Evolutionary conservation across 164 flowering plant genomes (phyloP), one percentile per base, ranked within the genome.

Genomic region (Dillenia suffruticosa): DNA sequence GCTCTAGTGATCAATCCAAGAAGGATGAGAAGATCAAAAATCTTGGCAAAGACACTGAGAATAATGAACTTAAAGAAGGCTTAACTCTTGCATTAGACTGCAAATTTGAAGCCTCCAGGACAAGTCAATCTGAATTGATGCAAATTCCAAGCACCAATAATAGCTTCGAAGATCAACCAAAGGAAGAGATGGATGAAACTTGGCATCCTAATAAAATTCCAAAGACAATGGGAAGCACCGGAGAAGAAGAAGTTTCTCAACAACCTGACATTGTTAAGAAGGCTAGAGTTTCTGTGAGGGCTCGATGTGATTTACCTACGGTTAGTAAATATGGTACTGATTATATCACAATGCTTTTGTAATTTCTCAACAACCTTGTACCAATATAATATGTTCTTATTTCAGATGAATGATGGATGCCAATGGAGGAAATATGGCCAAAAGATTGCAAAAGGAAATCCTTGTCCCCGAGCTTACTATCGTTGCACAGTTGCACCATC

Each of bases 341-440:
- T 32, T 32, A 32, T 32, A 32, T 32, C 40, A 6, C 40, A 32
- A 32, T 32, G 40, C 40, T 32, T 32, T 32, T 32, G 5, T 19
- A 19, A 1, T 19, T 32, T 32, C 5, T 32, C 4, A 32, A 0
- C 6, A 32, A 32, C 40, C 7, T 32, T 32, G 40, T 26, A 1
- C 3, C 40, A 26, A 26, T 1, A 2, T 26, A 5, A 26, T 26
- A 26, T 5, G 40, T 32, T 5, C 40, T 4, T 6, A 32, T 32
- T 32, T 32, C 75, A 93, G 98, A 87, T 93, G 97, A 83, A 80
- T 62, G 98, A 93, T 75, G 98, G 98, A 59, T 93, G 98, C 64
- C 98, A 90, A 71, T 92, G 98, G 98, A 83, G 98, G 70, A 92
- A 92, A 76, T 92, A 92, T 66, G 98, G 98, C 14, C 98, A 93